Conservation (phyloP, 108 stramenopile species). For the Stephanodiscus triporus region DNA sequence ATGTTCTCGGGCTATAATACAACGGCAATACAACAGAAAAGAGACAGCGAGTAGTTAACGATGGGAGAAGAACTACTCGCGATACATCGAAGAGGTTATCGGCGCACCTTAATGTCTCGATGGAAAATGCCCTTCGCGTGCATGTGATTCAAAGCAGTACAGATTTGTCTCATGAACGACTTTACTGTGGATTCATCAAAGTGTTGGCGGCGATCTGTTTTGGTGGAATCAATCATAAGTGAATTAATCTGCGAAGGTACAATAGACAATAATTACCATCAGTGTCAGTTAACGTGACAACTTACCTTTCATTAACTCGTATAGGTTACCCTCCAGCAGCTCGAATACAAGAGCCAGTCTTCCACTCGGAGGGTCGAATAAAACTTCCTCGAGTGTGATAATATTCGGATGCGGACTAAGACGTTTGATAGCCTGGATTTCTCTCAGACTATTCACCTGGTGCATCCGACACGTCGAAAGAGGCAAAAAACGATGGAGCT, state of each 20-base stretch:
- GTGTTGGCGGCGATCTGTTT: constrained; percentile 30
- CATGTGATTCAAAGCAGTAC: constrained; percentile 73
- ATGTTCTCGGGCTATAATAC: constrained; percentile 91
- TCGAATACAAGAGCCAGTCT: constrained; percentile 89
- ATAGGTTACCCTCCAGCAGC: constrained; percentile 89
- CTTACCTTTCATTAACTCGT: constrained; percentile 86
- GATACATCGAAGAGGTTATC: no score
- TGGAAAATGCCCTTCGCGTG: constrained; percentile 82
- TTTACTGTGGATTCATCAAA: constrained; percentile 33
- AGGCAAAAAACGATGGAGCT: background rate
- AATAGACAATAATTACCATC: background rate
- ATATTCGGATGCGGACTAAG: constrained; percentile 86
- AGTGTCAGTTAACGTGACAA: background rate
- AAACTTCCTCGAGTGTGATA: constrained; percentile 82
- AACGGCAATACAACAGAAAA: constrained; percentile 50
- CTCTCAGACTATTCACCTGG: constrained; percentile 83
- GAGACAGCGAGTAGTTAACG: background rate
- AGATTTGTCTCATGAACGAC: constrained; percentile 51
- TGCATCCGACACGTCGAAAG: constrained; percentile 2
- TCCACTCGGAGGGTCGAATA: constrained; percentile 87
- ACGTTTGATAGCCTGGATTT: constrained; percentile 86
- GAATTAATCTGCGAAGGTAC: no score
- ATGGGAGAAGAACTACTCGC: background rate
- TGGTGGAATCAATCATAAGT: background rate
- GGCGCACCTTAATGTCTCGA: constrained; percentile 76